phyloP scores from a whole-genome alignment of 495 filamentous ascomycete genomes.

The Immersiella caudata region DNA sequence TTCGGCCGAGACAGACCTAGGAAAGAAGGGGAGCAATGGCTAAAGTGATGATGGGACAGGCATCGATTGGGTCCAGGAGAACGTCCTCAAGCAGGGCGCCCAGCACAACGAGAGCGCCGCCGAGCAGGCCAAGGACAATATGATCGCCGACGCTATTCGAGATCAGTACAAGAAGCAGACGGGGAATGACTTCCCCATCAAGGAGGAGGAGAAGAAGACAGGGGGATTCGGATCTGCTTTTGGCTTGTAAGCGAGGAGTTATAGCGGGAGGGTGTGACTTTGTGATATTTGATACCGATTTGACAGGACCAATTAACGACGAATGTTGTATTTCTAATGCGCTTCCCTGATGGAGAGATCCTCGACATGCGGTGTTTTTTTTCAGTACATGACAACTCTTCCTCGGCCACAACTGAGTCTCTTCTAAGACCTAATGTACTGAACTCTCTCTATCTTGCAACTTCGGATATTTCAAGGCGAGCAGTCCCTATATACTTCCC shows the following conservation, averaged over 20 bases:
- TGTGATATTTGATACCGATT: slow-evolving; percentile 1
- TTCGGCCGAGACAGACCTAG: no score
- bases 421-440: no score
- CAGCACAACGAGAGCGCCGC: slow-evolving; percentile 71
- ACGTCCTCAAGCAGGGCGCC: slow-evolving; percentile 62
- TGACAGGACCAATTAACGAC: no score
- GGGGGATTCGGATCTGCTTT: slow-evolving; percentile 9
- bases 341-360: no score
- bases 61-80: slow-evolving; percentile 69
- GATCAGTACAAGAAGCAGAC: slow-evolving; percentile 62
- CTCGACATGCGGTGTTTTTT: no score
- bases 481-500: no score
- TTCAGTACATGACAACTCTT: no score
- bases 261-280: background rate
- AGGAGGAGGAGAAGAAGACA: slow-evolving; percentile 49
- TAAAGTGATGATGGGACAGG: slow-evolving; percentile 42
- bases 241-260: slow-evolving; percentile 1
- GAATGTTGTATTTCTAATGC: no score
- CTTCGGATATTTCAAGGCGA: no score
- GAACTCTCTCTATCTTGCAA: no score
- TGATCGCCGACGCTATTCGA: slow-evolving; percentile 66
- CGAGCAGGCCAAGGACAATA: slow-evolving; percentile 76
- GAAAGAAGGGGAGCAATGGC: background rate
- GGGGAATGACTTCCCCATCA: slow-evolving; percentile 64
- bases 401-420: no score